Conservation (phyloP, 257 asterid genomes). For the Solanum phureja region DNA sequence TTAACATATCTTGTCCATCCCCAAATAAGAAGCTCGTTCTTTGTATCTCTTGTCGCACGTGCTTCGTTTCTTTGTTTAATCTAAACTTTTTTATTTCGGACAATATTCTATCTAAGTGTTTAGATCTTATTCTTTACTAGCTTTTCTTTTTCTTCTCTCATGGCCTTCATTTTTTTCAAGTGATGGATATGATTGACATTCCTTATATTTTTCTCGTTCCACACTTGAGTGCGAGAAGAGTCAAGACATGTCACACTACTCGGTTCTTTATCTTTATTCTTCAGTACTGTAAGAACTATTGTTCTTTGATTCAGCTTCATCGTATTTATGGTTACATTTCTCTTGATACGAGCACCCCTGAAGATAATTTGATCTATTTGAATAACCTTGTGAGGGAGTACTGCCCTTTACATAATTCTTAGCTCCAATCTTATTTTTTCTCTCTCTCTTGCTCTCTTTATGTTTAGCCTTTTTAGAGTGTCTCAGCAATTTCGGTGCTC, state of each 20-base stretch:
- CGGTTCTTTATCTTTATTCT: too few relatives aligned
- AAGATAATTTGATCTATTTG: background rate
- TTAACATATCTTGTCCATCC: background rate
- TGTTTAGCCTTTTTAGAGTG: constrained; percentile 29
- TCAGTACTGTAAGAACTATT: background rate
- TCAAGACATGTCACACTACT: background rate
- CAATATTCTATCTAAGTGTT: constrained; percentile 23
- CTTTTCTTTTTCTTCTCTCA: constrained; percentile 23
- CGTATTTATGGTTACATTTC: constrained; percentile 39
- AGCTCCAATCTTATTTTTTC: background rate
- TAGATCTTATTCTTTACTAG: constrained; percentile 35
- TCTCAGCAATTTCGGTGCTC: constrained; percentile 30
- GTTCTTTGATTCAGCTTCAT: background rate
- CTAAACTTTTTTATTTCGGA: constrained; percentile 53
- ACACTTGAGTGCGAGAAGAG: background rate
- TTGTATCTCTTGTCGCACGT: background rate
- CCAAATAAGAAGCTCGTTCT: background rate
- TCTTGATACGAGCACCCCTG: constrained; percentile 4
- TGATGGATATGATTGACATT: constrained; percentile 57
- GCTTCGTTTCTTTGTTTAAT: constrained; percentile 15
- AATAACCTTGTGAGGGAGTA: background rate
- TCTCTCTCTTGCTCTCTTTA: constrained; percentile 14
- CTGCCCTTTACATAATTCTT: background rate
- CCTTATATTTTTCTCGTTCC: background rate
- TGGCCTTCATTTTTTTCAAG: constrained; percentile 54